phyloP scores from a whole-genome alignment of 805 yeast genomes.

The Scheffersomyces stipitis region DNA sequence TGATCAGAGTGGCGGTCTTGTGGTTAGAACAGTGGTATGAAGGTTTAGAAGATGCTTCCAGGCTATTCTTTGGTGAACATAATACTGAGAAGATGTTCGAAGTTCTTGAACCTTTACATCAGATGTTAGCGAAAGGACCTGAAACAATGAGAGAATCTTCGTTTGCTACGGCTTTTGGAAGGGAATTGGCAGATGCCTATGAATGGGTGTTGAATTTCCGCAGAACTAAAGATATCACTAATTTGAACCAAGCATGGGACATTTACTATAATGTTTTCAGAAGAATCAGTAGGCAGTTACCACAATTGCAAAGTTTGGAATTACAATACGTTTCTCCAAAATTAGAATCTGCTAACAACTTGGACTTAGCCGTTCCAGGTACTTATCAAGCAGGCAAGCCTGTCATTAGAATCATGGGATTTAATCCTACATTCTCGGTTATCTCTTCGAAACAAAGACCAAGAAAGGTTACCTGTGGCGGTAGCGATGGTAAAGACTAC shows the following conservation, averaged over 20 bases:
- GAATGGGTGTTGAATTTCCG: conserved; percentile 90
- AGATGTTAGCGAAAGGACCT: conserved; percentile 80
- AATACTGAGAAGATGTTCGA: conserved; percentile 93
- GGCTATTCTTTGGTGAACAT: conserved; percentile 90
- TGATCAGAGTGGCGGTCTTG: conserved; percentile 89
- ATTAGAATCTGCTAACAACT: conserved; percentile 69
- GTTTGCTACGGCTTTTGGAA: conserved; percentile 88
- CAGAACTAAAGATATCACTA: conserved; percentile 80
- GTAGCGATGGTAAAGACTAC: conserved; percentile 91
- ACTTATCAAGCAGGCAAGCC: conserved; percentile 86
- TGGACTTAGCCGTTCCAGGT: conserved; percentile 92
- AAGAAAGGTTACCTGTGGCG: conserved; percentile 72
- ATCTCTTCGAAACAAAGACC: conserved; percentile 97
- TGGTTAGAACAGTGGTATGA: conserved; percentile 99
- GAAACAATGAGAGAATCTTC: conserved; percentile 91
- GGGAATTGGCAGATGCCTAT: conserved; percentile 88
- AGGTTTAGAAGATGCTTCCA: conserved; percentile 94
- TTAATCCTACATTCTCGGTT: conserved; percentile 82
- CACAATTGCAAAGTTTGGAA: conserved; percentile 82
- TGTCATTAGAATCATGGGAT: conserved; percentile 65
- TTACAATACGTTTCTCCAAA: conserved; percentile 93
- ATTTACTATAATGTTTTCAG: conserved; percentile 92
- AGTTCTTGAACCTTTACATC: conserved; percentile 85
- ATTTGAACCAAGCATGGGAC: conserved; percentile 97
- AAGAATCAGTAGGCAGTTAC: conserved; percentile 83